phyloP scores from a whole-genome alignment of 2,329 filamentous ascomycete genomes.

The Neofusicoccum parvum region DNA sequence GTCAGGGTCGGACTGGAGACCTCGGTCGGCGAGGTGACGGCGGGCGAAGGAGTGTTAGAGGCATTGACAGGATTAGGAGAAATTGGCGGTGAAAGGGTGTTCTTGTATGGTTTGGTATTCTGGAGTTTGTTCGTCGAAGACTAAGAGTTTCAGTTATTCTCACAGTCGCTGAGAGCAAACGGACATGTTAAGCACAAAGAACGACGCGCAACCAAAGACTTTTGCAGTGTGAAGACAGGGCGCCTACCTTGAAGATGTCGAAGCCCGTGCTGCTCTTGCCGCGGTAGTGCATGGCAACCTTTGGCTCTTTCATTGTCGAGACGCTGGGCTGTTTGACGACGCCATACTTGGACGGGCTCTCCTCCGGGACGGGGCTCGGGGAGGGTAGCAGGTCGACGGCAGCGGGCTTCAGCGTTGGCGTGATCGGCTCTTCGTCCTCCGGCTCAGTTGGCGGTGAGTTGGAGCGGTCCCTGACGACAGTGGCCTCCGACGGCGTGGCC shows the following conservation, averaged over 20 bases:
- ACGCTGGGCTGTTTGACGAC: constrained; percentile 21
- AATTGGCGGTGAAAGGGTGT: neutral
- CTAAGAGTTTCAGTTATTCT: constrained; percentile 19
- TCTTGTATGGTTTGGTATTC: neutral
- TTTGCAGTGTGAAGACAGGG: neutral
- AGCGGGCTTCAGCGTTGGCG: constrained; percentile 20
- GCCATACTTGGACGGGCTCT: constrained; percentile 25
- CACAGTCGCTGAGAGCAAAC: constrained; percentile 8
- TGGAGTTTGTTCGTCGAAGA: constrained; percentile 20
- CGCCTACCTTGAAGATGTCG: constrained; percentile 38
- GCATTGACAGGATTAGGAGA: neutral
- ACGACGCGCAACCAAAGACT: constrained; percentile 4
- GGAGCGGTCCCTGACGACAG: constrained; percentile 8
- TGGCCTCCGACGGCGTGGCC: constrained; percentile 6
- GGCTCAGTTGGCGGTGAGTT: constrained; percentile 18
- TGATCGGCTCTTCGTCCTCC: constrained; percentile 20
- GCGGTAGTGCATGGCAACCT: constrained; percentile 31
- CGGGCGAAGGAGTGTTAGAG: neutral
- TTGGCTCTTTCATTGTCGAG: neutral
- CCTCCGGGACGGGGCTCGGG: constrained; percentile 22
- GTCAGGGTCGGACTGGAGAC: neutral
- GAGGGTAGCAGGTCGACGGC: constrained; percentile 19
- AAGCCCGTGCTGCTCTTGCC: constrained; percentile 43
- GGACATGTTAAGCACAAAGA: constrained; percentile 10
- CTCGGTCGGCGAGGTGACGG: neutral